Evolutionary conservation across 257 asterid species (phyloP), one percentile per base, ranked within the genome.

Genomic region (Ballota nigra): DNA sequence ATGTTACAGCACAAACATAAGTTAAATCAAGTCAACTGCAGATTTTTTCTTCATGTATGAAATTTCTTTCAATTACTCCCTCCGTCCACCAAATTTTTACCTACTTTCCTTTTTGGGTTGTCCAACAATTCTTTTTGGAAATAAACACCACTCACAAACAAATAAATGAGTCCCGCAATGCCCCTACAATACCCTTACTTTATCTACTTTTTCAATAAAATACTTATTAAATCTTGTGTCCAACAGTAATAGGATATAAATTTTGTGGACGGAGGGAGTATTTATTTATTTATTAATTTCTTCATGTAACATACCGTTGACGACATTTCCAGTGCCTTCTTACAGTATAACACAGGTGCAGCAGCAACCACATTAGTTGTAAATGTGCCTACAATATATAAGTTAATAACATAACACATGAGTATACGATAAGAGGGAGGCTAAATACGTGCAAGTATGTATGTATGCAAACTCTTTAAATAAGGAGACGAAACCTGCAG

Each of bases 281-380:
- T 60, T 41, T 18, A 41, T 28, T 3, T 26, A 20, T 36, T 55
- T 55, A 55, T 22, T 15, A 5, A 4, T 38, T 11, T 40, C 33
- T 59, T 31, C 56, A 52, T 40, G 28, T 38, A 49, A 51, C 97
- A 68, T 87, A 95, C 99, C 83, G 91, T 95, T 63, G 77, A 60
- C 10, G 95, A 95, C 47, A 71, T 82, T 78, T 86, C 87, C 69
- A 95, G 82, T 20, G 86, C 89, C 51, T 78, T 81, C 77, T 88
- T 95, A 83, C 98, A 92, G 78, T 95, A 92, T 49, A 92, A 13
- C 66, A 95, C 97, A 34, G 98, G 99, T 59, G 99, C 98, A 77
- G 99, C 98, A 72, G 99, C 98, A 70, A 95, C 98, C 66, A 92
- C 88, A 74, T 92, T 95, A 43, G 82, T 87, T 40, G 98, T 95